Evolutionary conservation across 176 grass and related monocot genomes (phyloP).

Genomic region (Carex kokanica): DNA sequence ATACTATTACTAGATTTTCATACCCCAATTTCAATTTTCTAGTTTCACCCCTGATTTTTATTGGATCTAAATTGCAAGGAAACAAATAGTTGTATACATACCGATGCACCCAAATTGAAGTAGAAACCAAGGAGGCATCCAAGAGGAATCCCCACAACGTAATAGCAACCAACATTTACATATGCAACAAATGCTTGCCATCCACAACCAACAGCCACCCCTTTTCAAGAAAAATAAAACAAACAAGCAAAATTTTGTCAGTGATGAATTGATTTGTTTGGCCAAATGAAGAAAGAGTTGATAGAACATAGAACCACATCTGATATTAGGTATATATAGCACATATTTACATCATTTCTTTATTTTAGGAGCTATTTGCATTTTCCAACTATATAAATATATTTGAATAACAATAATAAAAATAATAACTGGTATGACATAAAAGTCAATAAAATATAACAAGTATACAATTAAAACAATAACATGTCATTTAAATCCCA

Average conservation of each 20-base stretch:
- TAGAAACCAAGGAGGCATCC: constrained; percentile 60
- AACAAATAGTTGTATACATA: constrained; percentile 9
- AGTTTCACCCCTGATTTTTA: background rate
- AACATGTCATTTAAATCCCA: background rate
- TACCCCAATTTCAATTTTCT: too few species aligned
- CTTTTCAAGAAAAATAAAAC: constrained; percentile 18
- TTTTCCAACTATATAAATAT: background rate
- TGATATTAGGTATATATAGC: background rate
- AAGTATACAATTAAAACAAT: background rate
- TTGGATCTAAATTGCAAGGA: too few species aligned
- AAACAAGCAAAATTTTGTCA: background rate
- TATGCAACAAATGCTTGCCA: constrained; percentile 94
- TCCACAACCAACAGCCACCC: constrained; percentile 91
- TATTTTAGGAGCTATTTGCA: too few species aligned
- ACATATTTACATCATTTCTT: background rate
- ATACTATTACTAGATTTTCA: too few species aligned
- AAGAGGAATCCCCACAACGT: constrained; percentile 68
- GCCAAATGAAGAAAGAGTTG: background rate
- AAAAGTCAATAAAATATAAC: background rate
- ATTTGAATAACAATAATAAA: too few species aligned
- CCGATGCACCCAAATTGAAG: constrained; percentile 62
- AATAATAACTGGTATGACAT: background rate
- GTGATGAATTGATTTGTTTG: background rate
- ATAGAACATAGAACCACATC: background rate
- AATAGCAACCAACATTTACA: constrained; percentile 85